These are phyloP conservation scores for Sarcodon sp. DNA, from an alignment of 768 basidiomycete genomes.

Conservation along the genomic window DNA sequence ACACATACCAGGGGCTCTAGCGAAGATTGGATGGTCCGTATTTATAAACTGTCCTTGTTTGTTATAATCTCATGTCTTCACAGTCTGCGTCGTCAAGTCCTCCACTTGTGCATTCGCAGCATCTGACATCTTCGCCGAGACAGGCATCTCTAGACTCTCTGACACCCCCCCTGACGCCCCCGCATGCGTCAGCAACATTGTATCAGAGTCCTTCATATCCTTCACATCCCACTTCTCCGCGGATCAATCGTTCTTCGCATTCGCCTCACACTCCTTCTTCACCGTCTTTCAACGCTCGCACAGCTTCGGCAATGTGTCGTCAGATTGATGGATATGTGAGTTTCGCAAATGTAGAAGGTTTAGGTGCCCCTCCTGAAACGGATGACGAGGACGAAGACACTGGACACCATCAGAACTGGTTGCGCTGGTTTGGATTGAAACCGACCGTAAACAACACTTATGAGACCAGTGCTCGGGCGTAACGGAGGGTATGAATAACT, in stretches of 20 bases:
- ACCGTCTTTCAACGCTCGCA: constrained; percentile 49
- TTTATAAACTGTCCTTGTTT: neutral
- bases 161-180: neutral
- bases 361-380: constrained; percentile 38
- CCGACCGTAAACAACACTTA: neutral
- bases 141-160: neutral
- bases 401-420: constrained; percentile 10
- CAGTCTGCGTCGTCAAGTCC: neutral
- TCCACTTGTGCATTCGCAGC: neutral
- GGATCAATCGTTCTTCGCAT: constrained; percentile 3
- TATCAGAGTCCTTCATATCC: constrained; percentile 5
- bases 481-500: too few relatives aligned
- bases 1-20: neutral
- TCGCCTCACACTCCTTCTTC: constrained; percentile 15
- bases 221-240: neutral
- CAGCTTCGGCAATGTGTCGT: constrained; percentile 43
- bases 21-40: neutral
- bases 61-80: neutral
- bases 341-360: constrained; percentile 55
- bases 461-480: too few relatives aligned
- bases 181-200: constrained; percentile 4
- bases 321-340: constrained; percentile 52
- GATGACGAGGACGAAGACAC: constrained; percentile 13
- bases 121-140: neutral
- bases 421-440: constrained; percentile 5